Evolutionary conservation across 768 basidiomycete genomes (phyloP), one percentile per base, ranked within the genome.

Genomic region (Suillus subluteus): DNA sequence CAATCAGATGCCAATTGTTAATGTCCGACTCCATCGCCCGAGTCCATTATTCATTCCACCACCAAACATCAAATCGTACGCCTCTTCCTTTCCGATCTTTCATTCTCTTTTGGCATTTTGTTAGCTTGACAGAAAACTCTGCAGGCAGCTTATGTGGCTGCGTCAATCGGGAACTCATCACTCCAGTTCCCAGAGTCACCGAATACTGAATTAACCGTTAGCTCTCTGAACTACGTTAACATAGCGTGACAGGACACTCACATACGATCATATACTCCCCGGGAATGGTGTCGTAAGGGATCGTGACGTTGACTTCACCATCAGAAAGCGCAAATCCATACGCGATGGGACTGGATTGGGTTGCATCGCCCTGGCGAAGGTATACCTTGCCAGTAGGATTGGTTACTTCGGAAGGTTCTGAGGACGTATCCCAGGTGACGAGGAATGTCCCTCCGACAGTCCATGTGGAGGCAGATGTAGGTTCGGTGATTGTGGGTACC

Each of bases 141-240:
- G 30, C 41, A 30, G 12, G 26, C 18, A 43, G 41, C 41, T 76
- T 65, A 65, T 26, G 63, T 6, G 26, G 67, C 64, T 43, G 46
- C 46, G 18, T 50, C 5, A 65, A 88, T 87, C 15, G 79, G 79
- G 70, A 88, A 88, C 54, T 62, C 18, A 7, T 73, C 74, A 37
- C 86, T 82, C 62, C 76, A 81, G 70, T 87, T 83, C 40, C 86
- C 86, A 61, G 85, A 86, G 69, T 87, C 85, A 7, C 86, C 86
- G 63, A 86, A 80, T 55, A 87, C 86, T 86, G 41, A 52, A 35
- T 61, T n/a, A 41, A 59, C 52, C 62, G 62, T 52, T 63, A 62
- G 62, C 63, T 54, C 15, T 4, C 35, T 56, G 26, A 44, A 38
- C 35, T 8, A 2, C 13, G 56, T 64, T 3, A 21, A 5, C 32